Conservation (phyloP, 768 basidiomycete species). For the Amanita inopinata region DNA sequence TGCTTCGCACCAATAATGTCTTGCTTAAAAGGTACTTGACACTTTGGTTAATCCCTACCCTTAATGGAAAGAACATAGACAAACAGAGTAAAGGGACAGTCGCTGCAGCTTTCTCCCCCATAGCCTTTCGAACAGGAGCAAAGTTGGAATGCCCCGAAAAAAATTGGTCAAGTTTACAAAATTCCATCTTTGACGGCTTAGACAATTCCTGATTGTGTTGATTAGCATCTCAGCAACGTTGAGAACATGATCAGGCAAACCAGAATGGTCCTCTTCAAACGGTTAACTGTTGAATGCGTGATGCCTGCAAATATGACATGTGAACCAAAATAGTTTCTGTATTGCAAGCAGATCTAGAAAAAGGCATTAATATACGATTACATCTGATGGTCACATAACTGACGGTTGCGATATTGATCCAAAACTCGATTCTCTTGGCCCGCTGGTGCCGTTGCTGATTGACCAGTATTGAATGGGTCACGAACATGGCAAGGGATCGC, state of each 20-base stretch:
- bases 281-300: conserved; percentile 26
- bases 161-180: conserved; percentile 20
- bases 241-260: conserved; percentile 16
- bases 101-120: conserved; percentile 16
- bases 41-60: not conserved
- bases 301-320: conserved; percentile 32
- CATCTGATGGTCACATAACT: conserved; percentile 10
- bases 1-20: conserved; percentile 1
- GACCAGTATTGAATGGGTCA: conserved; percentile 25
- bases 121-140: conserved; percentile 18
- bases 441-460: conserved; percentile 14
- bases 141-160: conserved; percentile 21
- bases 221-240: not conserved
- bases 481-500: conserved; percentile 29
- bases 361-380: not conserved
- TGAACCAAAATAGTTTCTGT: conserved; percentile 37
- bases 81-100: conserved; percentile 26
- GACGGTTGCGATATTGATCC: conserved; percentile 37
- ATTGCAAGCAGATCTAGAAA: conserved; percentile 31
- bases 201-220: conserved; percentile 1
- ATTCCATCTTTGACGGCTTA: conserved; percentile 19
- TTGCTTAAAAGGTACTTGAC: conserved; percentile 1
- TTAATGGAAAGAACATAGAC: conserved; percentile 8
- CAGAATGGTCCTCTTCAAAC: conserved; percentile 26
- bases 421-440: conserved; percentile 26